Percentiles rank a stretch among this genome's conserved stretches.
phyloP scores from a whole-genome alignment of 2,329 filamentous ascomycete genomes.

The Colletotrichum gloeosporioides region DNA sequence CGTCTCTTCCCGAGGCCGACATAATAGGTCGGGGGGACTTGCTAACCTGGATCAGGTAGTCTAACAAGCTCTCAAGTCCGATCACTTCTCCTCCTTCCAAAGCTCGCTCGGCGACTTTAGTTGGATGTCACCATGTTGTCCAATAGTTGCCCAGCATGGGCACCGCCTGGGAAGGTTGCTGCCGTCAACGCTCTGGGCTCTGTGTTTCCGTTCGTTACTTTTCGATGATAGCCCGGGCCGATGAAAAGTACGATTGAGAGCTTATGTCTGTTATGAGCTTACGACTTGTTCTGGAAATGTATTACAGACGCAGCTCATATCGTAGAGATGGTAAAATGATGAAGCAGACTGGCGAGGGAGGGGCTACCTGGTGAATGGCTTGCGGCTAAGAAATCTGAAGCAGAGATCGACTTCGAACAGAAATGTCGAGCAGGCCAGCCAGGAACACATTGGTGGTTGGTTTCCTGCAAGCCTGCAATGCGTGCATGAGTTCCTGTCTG shows the following conservation, averaged over 20 bases:
- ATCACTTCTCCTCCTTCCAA: background rate
- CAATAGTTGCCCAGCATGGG: background rate
- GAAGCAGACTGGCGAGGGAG: background rate
- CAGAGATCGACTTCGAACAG: background rate
- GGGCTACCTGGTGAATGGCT: background rate
- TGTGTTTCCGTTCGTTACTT: background rate
- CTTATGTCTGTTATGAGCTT: background rate
- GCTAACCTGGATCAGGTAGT: background rate
- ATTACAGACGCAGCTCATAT: background rate
- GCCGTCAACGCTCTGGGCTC: background rate
- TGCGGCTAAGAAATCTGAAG: background rate
- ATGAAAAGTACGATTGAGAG: background rate
- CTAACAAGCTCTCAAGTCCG: background rate
- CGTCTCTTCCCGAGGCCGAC: constrained; percentile 5
- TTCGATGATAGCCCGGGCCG: background rate
- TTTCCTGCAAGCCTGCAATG: background rate
- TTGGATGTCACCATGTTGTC: background rate
- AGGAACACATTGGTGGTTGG: background rate
- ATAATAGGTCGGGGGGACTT: background rate
- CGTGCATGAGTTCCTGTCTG: background rate
- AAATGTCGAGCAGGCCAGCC: background rate
- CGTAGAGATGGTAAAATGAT: background rate
- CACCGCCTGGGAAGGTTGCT: background rate
- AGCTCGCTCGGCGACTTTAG: background rate
- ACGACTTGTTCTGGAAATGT: background rate